Evolutionary conservation across 2,329 filamentous ascomycete genomes (phyloP).

Genomic region (Aspergillus viridinutans): DNA sequence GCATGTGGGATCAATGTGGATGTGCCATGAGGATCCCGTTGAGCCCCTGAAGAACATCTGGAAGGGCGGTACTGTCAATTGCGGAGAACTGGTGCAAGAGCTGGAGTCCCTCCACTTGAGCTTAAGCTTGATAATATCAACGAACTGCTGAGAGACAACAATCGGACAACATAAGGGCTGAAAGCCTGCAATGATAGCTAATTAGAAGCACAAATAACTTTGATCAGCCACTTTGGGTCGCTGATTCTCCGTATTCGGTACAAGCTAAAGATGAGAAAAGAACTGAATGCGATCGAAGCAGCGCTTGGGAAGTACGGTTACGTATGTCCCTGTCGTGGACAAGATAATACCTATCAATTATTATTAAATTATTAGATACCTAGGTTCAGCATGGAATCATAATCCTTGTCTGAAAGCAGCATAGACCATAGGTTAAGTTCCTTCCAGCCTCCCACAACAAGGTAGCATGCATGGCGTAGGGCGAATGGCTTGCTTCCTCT

Average conservation of each 20-base stretch:
- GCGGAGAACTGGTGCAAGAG: conserved; percentile 20
- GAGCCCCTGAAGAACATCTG: conserved; percentile 16
- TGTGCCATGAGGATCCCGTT: conserved; percentile 20
- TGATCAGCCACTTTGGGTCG: neutral
- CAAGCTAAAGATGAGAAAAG: conserved; percentile 3
- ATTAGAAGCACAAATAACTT: neutral
- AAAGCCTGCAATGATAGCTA: neutral
- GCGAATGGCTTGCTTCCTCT: neutral
- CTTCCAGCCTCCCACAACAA: neutral
- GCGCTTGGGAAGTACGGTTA: neutral
- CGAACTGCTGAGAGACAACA: neutral
- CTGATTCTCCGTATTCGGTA: conserved; percentile 1
- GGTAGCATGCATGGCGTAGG: neutral
- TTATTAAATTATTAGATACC: neutral
- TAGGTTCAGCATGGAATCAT: neutral
- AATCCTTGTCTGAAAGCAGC: conserved; percentile 9
- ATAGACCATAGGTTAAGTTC: conserved; percentile 1
- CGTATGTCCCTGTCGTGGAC: neutral
- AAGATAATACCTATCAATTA: neutral
- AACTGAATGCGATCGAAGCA: conserved; percentile 8
- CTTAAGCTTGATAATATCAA: neutral
- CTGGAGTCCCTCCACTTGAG: neutral
- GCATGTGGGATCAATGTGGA: conserved; percentile 22
- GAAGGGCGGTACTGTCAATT: conserved; percentile 20
- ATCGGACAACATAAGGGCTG: neutral